A percentile compares a stretch with the other conserved stretches of the same genome.
These are phyloP conservation scores for Apium graveolens DNA, from an alignment of 129 eudicot genomes.

Conservation along the genomic window DNA sequence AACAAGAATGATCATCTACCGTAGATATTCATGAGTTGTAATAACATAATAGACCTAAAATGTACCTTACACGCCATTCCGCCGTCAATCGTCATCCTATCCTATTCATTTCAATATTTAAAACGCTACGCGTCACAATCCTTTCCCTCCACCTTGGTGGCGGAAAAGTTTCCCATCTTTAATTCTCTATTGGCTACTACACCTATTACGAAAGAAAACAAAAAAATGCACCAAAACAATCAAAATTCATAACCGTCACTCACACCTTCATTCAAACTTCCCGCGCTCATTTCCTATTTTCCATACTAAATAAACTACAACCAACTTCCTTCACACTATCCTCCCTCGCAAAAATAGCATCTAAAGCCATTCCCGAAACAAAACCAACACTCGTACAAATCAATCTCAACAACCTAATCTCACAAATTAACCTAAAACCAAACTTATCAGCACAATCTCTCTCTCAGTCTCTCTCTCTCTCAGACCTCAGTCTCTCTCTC, in stretches of 20 bases:
- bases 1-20: neutral
- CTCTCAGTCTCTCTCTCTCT: too few species aligned
- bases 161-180: neutral
- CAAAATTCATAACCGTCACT: neutral
- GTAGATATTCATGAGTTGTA: neutral
- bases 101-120: neutral
- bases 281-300: neutral
- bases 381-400: neutral
- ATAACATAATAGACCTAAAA: neutral
- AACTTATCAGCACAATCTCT: neutral
- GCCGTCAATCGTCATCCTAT: neutral
- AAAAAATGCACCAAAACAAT: neutral
- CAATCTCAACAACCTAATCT: neutral
- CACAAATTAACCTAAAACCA: neutral
- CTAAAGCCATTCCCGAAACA: neutral
- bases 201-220: neutral
- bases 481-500: too few species aligned
- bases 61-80: neutral
- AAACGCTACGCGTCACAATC: neutral
- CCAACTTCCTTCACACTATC: neutral
- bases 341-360: neutral
- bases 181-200: neutral
- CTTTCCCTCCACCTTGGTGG: neutral
- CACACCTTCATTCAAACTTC: neutral
- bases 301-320: neutral